These are phyloP conservation scores for Capronia epimyces DNA, from an alignment of 2,329 filamentous ascomycete species.

Conservation along the genomic window DNA sequence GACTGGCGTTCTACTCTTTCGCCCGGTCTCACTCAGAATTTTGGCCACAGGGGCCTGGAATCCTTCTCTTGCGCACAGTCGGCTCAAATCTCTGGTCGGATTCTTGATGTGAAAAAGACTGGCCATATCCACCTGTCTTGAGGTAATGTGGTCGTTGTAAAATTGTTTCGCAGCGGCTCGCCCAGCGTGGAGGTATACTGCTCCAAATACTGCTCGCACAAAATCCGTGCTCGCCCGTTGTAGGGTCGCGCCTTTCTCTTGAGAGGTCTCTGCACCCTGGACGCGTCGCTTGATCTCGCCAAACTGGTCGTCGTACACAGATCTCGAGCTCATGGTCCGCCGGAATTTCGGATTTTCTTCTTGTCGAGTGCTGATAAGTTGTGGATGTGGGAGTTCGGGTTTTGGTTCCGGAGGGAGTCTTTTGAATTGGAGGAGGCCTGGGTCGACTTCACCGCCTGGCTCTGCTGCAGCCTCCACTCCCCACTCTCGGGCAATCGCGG, in stretches of 20 bases:
- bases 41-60: constrained; percentile 84
- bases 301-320: constrained; percentile 79
- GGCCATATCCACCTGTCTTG: constrained; percentile 68
- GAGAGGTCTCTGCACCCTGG: neutral
- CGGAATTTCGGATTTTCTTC: constrained; percentile 43
- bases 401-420: constrained; percentile 47
- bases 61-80: constrained; percentile 79
- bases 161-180: constrained; percentile 73
- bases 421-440: constrained; percentile 78
- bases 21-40: constrained; percentile 84
- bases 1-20: constrained; percentile 76
- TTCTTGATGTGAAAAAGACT: constrained; percentile 76
- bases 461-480: constrained; percentile 82
- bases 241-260: constrained; percentile 39
- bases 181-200: constrained; percentile 80
- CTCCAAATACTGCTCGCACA: constrained; percentile 75
- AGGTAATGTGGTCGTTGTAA: constrained; percentile 75
- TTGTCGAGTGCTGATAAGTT: constrained; percentile 16
- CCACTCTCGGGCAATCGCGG: constrained; percentile 75
- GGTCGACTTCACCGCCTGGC: constrained; percentile 86
- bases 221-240: constrained; percentile 66
- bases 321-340: constrained; percentile 66
- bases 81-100: constrained; percentile 75
- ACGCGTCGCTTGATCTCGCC: constrained; percentile 55
- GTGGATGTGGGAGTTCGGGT: constrained; percentile 35